Evolutionary conservation across 2,329 filamentous ascomycete species (phyloP).

Genomic region (Hymenoscyphus repandus): DNA sequence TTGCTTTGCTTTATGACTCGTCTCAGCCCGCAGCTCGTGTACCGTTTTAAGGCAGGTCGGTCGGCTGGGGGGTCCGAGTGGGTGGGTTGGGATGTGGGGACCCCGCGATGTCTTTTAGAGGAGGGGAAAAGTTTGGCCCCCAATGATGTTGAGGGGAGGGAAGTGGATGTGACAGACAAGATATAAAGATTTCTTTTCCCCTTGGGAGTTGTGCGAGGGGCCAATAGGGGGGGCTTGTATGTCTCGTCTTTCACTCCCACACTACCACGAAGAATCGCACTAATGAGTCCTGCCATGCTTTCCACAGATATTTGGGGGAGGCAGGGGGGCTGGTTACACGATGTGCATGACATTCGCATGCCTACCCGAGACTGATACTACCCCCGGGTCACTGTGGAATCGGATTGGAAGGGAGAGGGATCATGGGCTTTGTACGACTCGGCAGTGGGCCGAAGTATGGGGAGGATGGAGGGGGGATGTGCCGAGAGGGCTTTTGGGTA

Average conservation of each 20-base stretch:
- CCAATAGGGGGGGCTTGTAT: too few relatives aligned
- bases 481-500: background rate
- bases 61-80: background rate
- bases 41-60: background rate
- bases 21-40: background rate
- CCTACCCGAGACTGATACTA: background rate
- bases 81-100: background rate
- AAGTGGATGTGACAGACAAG: background rate
- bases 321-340: constrained; percentile 1
- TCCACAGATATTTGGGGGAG: too few relatives aligned
- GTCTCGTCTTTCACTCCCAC: background rate
- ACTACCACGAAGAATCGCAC: background rate
- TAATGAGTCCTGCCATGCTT: background rate
- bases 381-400: background rate
- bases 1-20: background rate
- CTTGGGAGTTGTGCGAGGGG: too few relatives aligned
- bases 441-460: background rate
- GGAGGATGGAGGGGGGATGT: background rate
- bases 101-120: background rate
- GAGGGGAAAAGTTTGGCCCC: too few relatives aligned
- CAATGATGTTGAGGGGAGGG: background rate
- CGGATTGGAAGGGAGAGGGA: background rate
- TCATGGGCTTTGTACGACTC: background rate
- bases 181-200: too few relatives aligned
- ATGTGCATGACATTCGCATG: constrained; percentile 1